Percentiles rank a stretch among this genome's conserved stretches.
Evolutionary conservation across 1,284 basidiomycete genomes (phyloP).

Genomic region (Wallemia mellicola): DNA sequence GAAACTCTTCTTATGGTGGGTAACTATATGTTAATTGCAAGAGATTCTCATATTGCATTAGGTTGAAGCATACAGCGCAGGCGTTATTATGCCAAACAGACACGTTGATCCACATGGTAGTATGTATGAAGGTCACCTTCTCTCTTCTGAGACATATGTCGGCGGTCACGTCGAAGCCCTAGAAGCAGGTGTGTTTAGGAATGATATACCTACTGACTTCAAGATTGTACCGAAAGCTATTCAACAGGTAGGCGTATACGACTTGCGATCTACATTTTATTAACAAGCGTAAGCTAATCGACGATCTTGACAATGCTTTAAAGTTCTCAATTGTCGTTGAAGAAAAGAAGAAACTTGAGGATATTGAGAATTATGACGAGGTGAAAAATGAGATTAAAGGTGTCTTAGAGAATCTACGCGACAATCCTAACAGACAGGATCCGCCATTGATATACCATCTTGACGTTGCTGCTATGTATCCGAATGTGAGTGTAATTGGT

Average conservation of each 20-base stretch:
- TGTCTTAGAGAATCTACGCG: slow-evolving; percentile 65
- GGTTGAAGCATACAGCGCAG: slow-evolving; percentile 78
- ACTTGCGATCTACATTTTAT: no score
- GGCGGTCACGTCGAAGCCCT: slow-evolving; percentile 96
- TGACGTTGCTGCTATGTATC: slow-evolving; percentile 99
- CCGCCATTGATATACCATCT: slow-evolving; percentile 92
- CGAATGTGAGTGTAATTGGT: slow-evolving; percentile 24
- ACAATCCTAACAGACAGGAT: slow-evolving; percentile 63
- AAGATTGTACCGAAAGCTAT: slow-evolving; percentile 68
- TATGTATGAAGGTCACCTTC: slow-evolving; percentile 81
- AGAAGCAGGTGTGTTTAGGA: slow-evolving; percentile 92
- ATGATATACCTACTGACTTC: slow-evolving; percentile 84
- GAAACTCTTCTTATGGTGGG: slow-evolving; percentile 98
- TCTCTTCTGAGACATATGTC: slow-evolving; percentile 93
- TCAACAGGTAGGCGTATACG: slow-evolving; percentile 49
- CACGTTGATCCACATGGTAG: slow-evolving; percentile 78
- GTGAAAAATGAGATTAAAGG: slow-evolving; percentile 50
- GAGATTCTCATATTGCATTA: slow-evolving; percentile 14
- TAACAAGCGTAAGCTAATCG: slow-evolving; percentile 35
- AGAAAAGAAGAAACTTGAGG: slow-evolving; percentile 44
- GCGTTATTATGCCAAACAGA: slow-evolving; percentile 92
- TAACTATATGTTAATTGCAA: slow-evolving; percentile 20
- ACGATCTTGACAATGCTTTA: slow-evolving; percentile 73
- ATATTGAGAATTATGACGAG: slow-evolving; percentile 84
- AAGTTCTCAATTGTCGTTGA: slow-evolving; percentile 73